Base-by-base conservation (phyloP, 2,329 filamentous ascomycete genomes). In the Aspergillus sp. region DNA sequence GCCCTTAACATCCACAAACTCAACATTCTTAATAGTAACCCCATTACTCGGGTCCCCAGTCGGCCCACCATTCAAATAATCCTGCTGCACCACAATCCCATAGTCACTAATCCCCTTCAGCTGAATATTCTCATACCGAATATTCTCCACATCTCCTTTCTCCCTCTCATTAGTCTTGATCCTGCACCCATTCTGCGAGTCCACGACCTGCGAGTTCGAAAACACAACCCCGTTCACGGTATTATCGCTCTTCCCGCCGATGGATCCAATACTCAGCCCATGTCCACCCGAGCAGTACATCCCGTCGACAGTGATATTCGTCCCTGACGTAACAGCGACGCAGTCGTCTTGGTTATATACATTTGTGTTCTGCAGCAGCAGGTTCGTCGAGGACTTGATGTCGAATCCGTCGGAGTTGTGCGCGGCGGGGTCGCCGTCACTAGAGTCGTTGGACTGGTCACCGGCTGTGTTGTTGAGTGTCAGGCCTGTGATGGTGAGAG, bases 41-140 rank as follows among this genome's bases (percentile, higher is more conserved):
- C 75, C 75, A 49, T 75, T 76, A 1, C 71, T 71, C 5, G 76
- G 71, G 9, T 61, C 59, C 1, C 75, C 76, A 6, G 71, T 76
- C 5, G 75, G 66, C 4, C 75, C 74, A 12, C 76, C 80, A 61
- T 82, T 83, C 53, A 80, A 64, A 62, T 82, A 83, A 64, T 83
- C 80, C 68, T 83, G 79, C 68, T 81, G 73, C 42, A 82, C 72
- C 57, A 80, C 79, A 55, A 83, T 80, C n/a, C 80, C 80, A 63
- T 82, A 81, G 59, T 76, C 74, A 32, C 71, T 66, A 59, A 81
- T 80, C 51, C 74, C 72, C 36, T 67, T 69, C 41, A 83, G 64
- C 4, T 69, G 71, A 59, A 82, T 81, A 63, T 80, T 77, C 58
- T 72, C 68, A 71, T 80, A 83, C 20, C 74, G 76, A 53, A 82